Evolutionary conservation across 768 basidiomycete species (phyloP), one percentile per base, ranked within the genome.

Genomic region (Flagelloscypha sp.): DNA sequence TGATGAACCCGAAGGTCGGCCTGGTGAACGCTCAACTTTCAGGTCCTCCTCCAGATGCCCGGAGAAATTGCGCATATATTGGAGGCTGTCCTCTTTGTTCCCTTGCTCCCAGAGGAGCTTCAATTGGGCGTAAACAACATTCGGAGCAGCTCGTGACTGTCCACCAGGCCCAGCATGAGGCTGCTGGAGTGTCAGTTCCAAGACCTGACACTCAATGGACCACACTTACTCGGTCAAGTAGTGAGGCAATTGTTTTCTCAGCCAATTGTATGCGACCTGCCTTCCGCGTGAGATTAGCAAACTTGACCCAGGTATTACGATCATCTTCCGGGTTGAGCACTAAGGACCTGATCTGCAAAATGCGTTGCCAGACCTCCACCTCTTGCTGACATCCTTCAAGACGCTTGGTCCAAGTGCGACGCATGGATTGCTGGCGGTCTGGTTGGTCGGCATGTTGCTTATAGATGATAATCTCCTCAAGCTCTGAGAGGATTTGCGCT

Each of bases 321-420:
- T 97, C 92, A 43, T 95, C 90, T 44, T 86, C 86, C 0, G 95
- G 94, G 28, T 77, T 85, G 18, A 97, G 67, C 15, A 99, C 92
- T 35, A 98, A 70, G 0, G 93, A 89, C 35, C 95, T 76, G 32
- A 99, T 90, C 66, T 97, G 94, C 7, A 99, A 66, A 36, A 98
- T 87, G 13, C 94, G 79, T 55, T 98, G 95, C 95, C 95, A 99
- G 4, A 95, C 90, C 58, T 99, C 95, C 22, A 98, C 94, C 49
- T 98, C 95, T 16, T 89, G 88, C 52, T 98, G 92, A 58, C 93
- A 97, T 2, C 92, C 95, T 63, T 88, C 83, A 25, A 99, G 59
- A 40, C 94, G 72, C 53, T 90, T 92, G 79, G 94, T 89, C 95
- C 95, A 99, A 1, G 94, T 98, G 59, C 82, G 87, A 31, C 86